These are phyloP conservation scores for Nannochloropsis gaditana DNA, from an alignment of 108 stramenopile species.

Conservation along the genomic window DNA sequence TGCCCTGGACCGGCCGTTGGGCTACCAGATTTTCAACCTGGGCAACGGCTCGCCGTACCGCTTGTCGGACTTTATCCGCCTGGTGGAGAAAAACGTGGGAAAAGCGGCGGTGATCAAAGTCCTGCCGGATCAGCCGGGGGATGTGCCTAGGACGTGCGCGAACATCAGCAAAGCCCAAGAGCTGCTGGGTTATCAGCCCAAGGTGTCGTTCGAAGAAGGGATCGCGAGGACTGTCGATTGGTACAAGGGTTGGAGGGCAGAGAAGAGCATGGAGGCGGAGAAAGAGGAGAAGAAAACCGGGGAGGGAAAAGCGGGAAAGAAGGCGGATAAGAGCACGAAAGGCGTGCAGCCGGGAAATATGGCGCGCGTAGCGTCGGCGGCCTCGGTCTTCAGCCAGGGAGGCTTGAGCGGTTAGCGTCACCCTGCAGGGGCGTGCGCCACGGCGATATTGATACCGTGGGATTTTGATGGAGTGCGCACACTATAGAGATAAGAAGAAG, in stretches of 20 bases:
- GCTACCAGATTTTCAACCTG: conserved; percentile 90
- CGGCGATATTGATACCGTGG: too few species aligned
- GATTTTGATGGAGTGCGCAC: too few species aligned
- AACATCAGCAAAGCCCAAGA: conserved; percentile 78
- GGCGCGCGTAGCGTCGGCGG: neutral
- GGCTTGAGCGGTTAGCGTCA: neutral
- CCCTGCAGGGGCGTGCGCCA: too few species aligned
- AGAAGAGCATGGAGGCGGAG: neutral
- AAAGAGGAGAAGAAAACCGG: neutral
- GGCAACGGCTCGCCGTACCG: conserved; percentile 85
- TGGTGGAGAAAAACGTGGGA: conserved; percentile 80
- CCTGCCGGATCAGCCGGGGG: conserved; percentile 94
- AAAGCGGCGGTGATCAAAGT: conserved; percentile 74
- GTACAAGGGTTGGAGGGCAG: conserved; percentile 60
- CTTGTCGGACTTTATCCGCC: conserved; percentile 79
- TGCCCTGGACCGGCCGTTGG: conserved; percentile 81
- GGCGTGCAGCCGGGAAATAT: neutral
- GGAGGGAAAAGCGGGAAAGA: neutral
- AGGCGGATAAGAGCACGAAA: neutral
- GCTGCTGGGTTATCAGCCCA: conserved; percentile 81
- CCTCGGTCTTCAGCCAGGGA: conserved; percentile 3
- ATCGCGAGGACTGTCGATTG: conserved; percentile 81
- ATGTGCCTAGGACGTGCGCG: conserved; percentile 96
- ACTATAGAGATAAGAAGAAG: too few species aligned
- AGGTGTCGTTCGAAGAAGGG: conserved; percentile 85